Evolutionary conservation across 768 basidiomycete genomes (phyloP), one percentile per base, ranked within the genome.

Genomic region (Kwoniella newhampshirensis): DNA sequence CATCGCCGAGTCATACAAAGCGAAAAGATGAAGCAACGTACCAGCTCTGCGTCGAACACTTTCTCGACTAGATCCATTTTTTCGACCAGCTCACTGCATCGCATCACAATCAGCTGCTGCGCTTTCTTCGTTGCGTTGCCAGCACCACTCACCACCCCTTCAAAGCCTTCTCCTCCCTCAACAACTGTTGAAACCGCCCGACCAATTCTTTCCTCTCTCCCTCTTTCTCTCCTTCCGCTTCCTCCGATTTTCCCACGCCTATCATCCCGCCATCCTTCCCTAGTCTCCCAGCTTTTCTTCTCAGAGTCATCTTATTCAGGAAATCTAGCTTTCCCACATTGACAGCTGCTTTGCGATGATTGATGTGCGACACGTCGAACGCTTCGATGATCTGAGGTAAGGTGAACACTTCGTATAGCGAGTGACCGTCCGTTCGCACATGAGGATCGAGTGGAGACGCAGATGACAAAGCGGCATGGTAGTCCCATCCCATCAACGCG

Each of bases 401-500:
- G 1, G 71, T 75, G 55, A 79, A 28, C 77, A 72, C 20, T 37
- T 73, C 71, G 41, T 52, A 71, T 60, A 59, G 55, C 21, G 62
- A 64, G 57, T 60, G 55, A 47, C 48, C 59, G 53, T 66, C 74
- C 49, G 39, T 71, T 50, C 30, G 77, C 12, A 54, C 52, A 18
- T 60, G 62, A 0, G 59, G 62, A 13, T 60, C 62, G 4, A 64
- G 58, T 3, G 49, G 35, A 11, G 23, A 28, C 20, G 39, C 27
- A 4, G 51, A 41, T 6, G 50, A 48, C 15, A 67, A 37, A 15
- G 71, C 67, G 6, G 61, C 44, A 8, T 82, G 80, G 9, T 81
- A 83, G 21, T 91, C 89, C 89, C 93, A 97, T 0, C 96, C 93
- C n/a, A 90, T 86, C 17, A 98, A 79, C 4, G 90, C 90, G 7